phyloP scores from a whole-genome alignment of 1,284 basidiomycete species.

The Grifola frondosa region DNA sequence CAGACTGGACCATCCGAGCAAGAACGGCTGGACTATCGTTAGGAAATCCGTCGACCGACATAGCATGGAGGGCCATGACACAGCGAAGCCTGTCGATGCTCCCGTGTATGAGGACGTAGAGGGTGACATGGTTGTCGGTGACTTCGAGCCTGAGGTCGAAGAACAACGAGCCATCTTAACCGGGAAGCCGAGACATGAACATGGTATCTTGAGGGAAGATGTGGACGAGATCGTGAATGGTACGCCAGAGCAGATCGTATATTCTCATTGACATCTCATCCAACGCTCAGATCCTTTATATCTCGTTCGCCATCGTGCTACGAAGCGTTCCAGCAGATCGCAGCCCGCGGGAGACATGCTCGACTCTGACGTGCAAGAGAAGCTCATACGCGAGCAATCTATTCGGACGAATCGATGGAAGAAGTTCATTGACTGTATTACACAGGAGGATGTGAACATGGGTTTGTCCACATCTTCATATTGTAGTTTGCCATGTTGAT shows the following conservation, averaged over 20 bases:
- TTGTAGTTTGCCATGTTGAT: conserved; percentile 1
- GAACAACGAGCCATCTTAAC: conserved; percentile 32
- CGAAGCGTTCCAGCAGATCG: conserved; percentile 18
- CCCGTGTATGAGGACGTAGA: conserved; percentile 44
- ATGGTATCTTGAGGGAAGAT: conserved; percentile 59
- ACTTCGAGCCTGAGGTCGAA: conserved; percentile 59
- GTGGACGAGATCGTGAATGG: conserved; percentile 73
- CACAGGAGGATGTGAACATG: conserved; percentile 72
- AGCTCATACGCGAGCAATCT: conserved; percentile 69
- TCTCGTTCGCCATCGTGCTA: conserved; percentile 25
- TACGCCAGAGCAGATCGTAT: conserved; percentile 35
- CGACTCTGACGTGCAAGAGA: conserved; percentile 48
- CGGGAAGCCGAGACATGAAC: conserved; percentile 44
- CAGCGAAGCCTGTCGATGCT: conserved; percentile 33
- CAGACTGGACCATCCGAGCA: conserved; percentile 42
- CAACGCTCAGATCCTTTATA: conserved; percentile 39
- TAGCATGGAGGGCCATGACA: conserved; percentile 25
- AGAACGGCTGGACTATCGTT: conserved; percentile 77
- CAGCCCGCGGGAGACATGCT: neutral
- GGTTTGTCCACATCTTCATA: conserved; percentile 43
- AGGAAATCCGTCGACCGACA: conserved; percentile 44
- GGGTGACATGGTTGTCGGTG: conserved; percentile 72
- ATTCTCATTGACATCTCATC: conserved; percentile 41
- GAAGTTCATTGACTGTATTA: conserved; percentile 73
- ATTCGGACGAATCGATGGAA: conserved; percentile 70